phyloP scores from a whole-genome alignment of 345 rosid species.

The Syzygium jambos region DNA sequence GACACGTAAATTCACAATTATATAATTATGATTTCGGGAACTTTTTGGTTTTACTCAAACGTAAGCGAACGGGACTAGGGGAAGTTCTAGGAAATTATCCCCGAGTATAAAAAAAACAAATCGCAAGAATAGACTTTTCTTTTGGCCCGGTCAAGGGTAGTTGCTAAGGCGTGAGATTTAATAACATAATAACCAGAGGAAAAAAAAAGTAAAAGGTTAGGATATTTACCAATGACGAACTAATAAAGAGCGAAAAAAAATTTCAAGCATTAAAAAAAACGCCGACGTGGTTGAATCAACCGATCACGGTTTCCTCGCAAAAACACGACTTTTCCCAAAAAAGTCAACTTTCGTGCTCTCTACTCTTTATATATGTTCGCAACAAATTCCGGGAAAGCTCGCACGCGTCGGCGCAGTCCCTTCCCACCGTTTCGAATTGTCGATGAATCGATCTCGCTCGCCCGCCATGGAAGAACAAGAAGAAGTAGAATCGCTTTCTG shows the following conservation, averaged over 20 bases:
- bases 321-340: not conserved
- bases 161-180: not conserved
- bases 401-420: not conserved
- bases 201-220: not conserved
- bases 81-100: not conserved
- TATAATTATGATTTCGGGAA: too few relatives aligned
- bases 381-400: not conserved
- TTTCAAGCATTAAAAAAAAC: not conserved
- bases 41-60: not conserved
- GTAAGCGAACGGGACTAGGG: not conserved
- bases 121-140: too few relatives aligned
- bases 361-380: not conserved
- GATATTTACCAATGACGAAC: not conserved
- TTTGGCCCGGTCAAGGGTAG: too few relatives aligned
- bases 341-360: not conserved
- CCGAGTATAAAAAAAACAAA: not conserved
- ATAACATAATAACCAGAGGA: not conserved
- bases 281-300: not conserved
- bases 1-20: too few relatives aligned
- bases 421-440: not conserved
- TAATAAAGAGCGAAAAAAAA: not conserved
- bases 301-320: not conserved
- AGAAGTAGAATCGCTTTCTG: rapidly evolving
- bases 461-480: not conserved
- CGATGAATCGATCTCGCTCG: rapidly evolving